Conservation (phyloP, 495 filamentous ascomycete genomes). For the Aspergillus sparsus region DNA sequence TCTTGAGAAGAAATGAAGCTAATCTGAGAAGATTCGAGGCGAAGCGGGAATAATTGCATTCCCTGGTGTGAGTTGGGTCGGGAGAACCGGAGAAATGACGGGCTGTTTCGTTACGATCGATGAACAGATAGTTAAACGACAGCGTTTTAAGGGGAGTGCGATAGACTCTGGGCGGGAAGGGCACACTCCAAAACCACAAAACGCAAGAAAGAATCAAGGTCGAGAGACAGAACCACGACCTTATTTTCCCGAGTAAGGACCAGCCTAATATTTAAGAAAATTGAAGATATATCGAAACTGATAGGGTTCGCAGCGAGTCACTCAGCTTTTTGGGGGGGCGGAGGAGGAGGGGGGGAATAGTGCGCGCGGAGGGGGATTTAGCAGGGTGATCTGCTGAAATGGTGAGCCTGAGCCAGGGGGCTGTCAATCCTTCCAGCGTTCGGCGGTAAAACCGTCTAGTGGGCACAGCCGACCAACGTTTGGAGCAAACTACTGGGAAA, state of each 20-base stretch:
- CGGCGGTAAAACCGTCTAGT: constrained; percentile 15
- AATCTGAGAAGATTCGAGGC: not conserved
- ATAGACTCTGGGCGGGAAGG: constrained; percentile 30
- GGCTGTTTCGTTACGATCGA: constrained; percentile 20
- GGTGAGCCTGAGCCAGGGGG: constrained; percentile 19
- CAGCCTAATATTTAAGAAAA: constrained; percentile 21
- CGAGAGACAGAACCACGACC: constrained; percentile 12
- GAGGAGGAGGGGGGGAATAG: constrained; percentile 13
- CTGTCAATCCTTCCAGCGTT: constrained; percentile 6
- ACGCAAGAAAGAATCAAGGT: constrained; percentile 13
- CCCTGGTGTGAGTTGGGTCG: constrained; percentile 10
- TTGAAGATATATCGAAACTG: constrained; percentile 13
- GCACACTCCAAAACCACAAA: constrained; percentile 28
- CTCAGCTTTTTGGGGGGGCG: constrained; percentile 5
- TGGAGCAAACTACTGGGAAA: not conserved
- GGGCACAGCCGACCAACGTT: constrained; percentile 5
- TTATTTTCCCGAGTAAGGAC: constrained; percentile 23
- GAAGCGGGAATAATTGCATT: constrained; percentile 13
- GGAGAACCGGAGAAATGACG: constrained; percentile 18
- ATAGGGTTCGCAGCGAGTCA: constrained; percentile 17
- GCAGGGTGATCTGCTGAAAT: constrained; percentile 20
- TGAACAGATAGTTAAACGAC: constrained; percentile 18
- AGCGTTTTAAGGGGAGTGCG: constrained; percentile 31
- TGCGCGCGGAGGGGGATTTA: constrained; percentile 21
- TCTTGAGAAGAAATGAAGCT: constrained; percentile 11